phyloP scores from a whole-genome alignment of 208 protist genomes.

The Leishmania tropica region DNA sequence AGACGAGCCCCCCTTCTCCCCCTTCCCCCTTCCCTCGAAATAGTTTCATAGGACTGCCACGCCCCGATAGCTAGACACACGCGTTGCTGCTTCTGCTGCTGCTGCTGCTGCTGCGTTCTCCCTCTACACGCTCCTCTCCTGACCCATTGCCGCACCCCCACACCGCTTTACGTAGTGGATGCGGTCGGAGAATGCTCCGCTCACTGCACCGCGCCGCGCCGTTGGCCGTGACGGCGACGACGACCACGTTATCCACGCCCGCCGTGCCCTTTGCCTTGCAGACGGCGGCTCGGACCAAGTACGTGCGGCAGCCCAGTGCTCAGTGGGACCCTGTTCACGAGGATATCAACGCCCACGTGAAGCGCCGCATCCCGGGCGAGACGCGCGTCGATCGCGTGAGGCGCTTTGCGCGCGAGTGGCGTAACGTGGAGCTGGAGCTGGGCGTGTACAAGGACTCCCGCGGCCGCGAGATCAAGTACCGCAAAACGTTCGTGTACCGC shows the following conservation, averaged over 20 bases:
- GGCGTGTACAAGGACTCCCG: constrained; percentile 89
- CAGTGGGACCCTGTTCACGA: constrained; percentile 90
- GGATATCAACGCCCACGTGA: constrained; percentile 92
- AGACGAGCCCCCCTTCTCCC: background rate
- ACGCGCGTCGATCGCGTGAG: constrained; percentile 87
- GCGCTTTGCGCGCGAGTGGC: constrained; percentile 90
- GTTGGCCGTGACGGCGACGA: constrained; percentile 6
- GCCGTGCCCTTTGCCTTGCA: constrained; percentile 18
- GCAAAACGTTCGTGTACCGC: constrained; percentile 91
- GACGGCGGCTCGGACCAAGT: constrained; percentile 63
- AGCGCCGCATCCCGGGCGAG: constrained; percentile 91
- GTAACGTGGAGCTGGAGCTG: constrained; percentile 90
- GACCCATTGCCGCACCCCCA: background rate
- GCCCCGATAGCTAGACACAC: background rate
- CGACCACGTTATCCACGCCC: constrained; percentile 5
- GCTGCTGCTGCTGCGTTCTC: background rate
- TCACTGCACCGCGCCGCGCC: constrained; percentile 24
- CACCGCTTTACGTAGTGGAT: background rate
- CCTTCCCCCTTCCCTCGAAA: too few relatives aligned
- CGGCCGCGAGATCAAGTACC: constrained; percentile 89
- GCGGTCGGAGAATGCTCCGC: constrained; percentile 19
- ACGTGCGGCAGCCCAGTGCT: constrained; percentile 77
- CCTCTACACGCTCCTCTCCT: background rate
- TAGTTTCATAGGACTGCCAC: background rate
- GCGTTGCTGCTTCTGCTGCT: background rate